These are phyloP conservation scores for Tricholoma flavovirens DNA, from an alignment of 768 basidiomycete genomes.

Conservation along the genomic window DNA sequence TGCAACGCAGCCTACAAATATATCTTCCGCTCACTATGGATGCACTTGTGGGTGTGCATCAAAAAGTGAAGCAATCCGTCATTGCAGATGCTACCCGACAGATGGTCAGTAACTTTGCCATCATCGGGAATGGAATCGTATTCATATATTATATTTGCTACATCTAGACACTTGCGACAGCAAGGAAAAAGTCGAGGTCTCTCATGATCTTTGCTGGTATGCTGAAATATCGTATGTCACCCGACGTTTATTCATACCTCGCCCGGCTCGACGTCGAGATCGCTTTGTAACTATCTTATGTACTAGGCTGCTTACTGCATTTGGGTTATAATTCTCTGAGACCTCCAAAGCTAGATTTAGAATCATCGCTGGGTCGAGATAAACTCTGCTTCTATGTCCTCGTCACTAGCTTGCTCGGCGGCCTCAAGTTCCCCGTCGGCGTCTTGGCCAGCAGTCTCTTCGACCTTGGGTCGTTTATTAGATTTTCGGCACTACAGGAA, in stretches of 20 bases:
- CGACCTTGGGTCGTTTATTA: slow-evolving; percentile 13
- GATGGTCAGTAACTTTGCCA: slow-evolving; percentile 43
- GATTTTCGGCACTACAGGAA: slow-evolving; percentile 29
- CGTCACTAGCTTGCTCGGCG: slow-evolving; percentile 4
- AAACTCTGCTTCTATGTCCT: slow-evolving; percentile 24
- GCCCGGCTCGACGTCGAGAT: slow-evolving; percentile 84
- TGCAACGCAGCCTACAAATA: slow-evolving; percentile 85
- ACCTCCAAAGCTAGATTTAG: neutral
- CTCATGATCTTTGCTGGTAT: slow-evolving; percentile 87
- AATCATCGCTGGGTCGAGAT: slow-evolving; percentile 36
- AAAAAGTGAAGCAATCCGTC: slow-evolving; percentile 63
- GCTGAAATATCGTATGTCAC: slow-evolving; percentile 83
- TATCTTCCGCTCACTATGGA: slow-evolving; percentile 93
- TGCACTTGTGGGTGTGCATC: slow-evolving; percentile 76
- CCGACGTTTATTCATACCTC: slow-evolving; percentile 85
- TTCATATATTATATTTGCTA: slow-evolving; percentile 8
- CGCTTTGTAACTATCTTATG: slow-evolving; percentile 42
- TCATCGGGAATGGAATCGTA: slow-evolving; percentile 1
- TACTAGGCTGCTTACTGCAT: neutral
- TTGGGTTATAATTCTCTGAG: neutral
- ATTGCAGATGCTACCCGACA: slow-evolving; percentile 74
- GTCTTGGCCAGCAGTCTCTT: slow-evolving; percentile 15
- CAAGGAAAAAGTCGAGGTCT: slow-evolving; percentile 78
- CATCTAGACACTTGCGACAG: slow-evolving; percentile 51
- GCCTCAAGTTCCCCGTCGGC: slow-evolving; percentile 5